phyloP scores from a whole-genome alignment of 768 basidiomycete genomes.

The Harrya chromipes region DNA sequence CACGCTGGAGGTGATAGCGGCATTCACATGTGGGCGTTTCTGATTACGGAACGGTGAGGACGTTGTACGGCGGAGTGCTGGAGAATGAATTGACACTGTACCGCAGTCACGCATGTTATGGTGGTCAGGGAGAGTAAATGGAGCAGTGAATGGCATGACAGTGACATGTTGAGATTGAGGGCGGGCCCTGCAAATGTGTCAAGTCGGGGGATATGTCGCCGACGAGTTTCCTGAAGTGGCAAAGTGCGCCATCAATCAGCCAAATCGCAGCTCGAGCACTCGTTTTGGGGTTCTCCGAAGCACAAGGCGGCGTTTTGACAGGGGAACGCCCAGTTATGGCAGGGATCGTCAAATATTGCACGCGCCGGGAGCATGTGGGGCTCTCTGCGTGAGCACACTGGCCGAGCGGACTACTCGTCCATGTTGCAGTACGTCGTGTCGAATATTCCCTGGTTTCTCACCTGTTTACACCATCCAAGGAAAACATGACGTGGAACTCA shows the following conservation, averaged over 20 bases:
- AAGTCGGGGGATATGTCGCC: slow-evolving; percentile 25
- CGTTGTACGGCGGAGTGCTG: slow-evolving; percentile 26
- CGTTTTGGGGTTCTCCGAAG: slow-evolving; percentile 26
- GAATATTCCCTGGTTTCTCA: slow-evolving; percentile 18
- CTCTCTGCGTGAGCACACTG: no score
- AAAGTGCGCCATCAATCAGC: slow-evolving; percentile 25
- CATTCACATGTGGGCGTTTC: slow-evolving; percentile 35
- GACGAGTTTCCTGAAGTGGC: slow-evolving; percentile 22
- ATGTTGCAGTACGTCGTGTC: slow-evolving; percentile 5
- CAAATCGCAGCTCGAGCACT: slow-evolving; percentile 20
- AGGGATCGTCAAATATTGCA: slow-evolving; percentile 26
- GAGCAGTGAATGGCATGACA: slow-evolving; percentile 23
- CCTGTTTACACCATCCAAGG: slow-evolving; percentile 20
- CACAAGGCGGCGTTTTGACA: slow-evolving; percentile 21
- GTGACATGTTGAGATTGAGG: slow-evolving; percentile 26
- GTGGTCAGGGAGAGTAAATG: slow-evolving; percentile 2
- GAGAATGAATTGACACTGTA: slow-evolving; percentile 17
- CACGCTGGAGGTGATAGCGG: slow-evolving; percentile 26
- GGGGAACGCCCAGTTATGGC: slow-evolving; percentile 16
- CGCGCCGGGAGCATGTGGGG: no score
- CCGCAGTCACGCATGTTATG: slow-evolving; percentile 20
- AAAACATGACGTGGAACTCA: slow-evolving; percentile 28
- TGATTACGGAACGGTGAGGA: slow-evolving; percentile 32
- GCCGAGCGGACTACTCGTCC: background rate
- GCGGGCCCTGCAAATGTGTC: slow-evolving; percentile 21